Conservation (phyloP, 2,329 filamentous ascomycete genomes). For the Fusarium temperatum region DNA sequence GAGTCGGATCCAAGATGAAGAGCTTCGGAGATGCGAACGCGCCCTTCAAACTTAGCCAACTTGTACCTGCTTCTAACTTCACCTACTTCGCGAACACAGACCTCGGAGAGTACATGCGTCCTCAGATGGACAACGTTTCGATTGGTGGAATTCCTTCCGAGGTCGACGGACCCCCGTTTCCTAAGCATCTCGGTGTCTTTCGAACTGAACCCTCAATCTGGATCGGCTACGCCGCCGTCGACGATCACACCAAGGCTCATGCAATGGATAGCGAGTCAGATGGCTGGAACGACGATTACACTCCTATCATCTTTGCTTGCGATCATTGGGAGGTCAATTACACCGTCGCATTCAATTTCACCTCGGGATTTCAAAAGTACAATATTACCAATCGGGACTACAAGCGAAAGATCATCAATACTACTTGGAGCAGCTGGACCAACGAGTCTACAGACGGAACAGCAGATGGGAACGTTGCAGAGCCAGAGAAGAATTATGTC, state of each 20-base stretch:
- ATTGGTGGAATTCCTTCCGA: neutral
- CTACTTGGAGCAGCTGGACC: neutral
- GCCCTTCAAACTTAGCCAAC: conserved; percentile 25
- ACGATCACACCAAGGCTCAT: conserved; percentile 4
- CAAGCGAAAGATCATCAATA: conserved; percentile 35
- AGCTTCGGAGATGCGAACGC: neutral
- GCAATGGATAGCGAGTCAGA: neutral
- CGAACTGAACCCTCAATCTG: conserved; percentile 31
- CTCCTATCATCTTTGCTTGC: conserved; percentile 24
- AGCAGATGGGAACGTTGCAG: conserved; percentile 11
- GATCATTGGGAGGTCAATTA: conserved; percentile 38
- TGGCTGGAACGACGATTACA: conserved; percentile 31
- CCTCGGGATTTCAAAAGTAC: conserved; percentile 23
- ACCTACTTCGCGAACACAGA: conserved; percentile 23
- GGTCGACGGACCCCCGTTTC: neutral
- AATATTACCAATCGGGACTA: conserved; percentile 9
- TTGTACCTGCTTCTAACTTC: conserved; percentile 21
- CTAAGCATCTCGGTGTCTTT: conserved; percentile 25
- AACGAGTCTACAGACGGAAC: conserved; percentile 18
- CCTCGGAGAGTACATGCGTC: conserved; percentile 25
- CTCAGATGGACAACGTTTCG: conserved; percentile 15
- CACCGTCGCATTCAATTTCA: conserved; percentile 27
- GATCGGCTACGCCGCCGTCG: conserved; percentile 28
- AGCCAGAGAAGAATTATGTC: conserved; percentile 27
- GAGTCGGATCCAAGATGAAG: conserved; percentile 1